Base-by-base conservation (phyloP, 345 rosid species). In the Durio zibethinus region DNA sequence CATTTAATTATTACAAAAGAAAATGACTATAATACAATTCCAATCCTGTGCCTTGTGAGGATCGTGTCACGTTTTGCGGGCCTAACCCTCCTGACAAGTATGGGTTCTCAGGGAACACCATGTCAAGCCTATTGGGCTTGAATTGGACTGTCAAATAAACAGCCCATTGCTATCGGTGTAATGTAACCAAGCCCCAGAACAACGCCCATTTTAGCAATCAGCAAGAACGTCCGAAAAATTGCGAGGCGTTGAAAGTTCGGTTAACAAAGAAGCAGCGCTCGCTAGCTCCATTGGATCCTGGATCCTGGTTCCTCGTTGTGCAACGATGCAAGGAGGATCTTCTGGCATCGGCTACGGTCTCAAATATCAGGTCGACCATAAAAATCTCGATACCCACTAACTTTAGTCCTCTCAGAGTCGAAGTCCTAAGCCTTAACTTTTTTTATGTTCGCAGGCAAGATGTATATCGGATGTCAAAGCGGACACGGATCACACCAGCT, bases 381-480 rank as follows among this genome's bases (percentile, higher is more conserved):
- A 14, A 7, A 53, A 65, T 18, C 69, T 21, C 83, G 16, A 31
- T 9, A 1, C 7, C 43, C 56, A n/a, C 9, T 56, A 7, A 21
- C 12, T 54, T 23, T 72, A 48, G n/a, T 2, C 74, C 71, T n/a
- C 76, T 72, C 10, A 48, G 5, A 50, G 1, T 7, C 21, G 2
- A 7, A n/a, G 42, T 15, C 25, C 53, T 11, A 7, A 38, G 36
- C 29, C 80, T 63, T 73, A 65, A 40, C n/a, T 61, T 27, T 27
- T 80, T 73, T 25, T 33, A 0, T 25, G 36, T 11, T 35, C 10
- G 68, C 88, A 96, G 98, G 97, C 99, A 31, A 79, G 99, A 82
- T 93, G 99, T 87, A 91, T 92, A 67, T 83, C 99, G 8, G 98
- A 93, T 82, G 97, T 96, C 23, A 92, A 90, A 84, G 99, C 99